Evolutionary conservation across 495 filamentous ascomycete genomes (phyloP).

Genomic region (Lophium mytilinum): DNA sequence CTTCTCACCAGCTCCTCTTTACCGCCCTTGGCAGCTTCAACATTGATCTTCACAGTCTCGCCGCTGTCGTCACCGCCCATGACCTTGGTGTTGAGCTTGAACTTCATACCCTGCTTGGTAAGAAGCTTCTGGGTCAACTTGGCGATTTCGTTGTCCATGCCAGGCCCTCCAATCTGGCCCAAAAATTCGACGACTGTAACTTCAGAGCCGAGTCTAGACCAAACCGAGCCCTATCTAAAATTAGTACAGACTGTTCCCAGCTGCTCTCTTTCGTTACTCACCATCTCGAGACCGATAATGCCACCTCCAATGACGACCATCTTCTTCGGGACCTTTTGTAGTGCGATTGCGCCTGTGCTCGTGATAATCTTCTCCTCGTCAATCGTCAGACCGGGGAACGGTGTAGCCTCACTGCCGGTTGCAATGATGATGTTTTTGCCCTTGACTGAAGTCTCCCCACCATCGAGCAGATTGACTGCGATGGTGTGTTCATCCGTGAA

Average conservation of each 20-base stretch:
- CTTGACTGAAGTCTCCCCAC: conserved; percentile 73
- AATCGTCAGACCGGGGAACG: conserved; percentile 90
- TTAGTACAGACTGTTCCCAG: conserved; percentile 3
- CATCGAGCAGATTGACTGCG: conserved; percentile 80
- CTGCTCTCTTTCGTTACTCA: conserved; percentile 23
- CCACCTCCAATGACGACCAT: conserved; percentile 97
- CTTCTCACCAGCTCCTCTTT: conserved; percentile 74
- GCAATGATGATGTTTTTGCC: conserved; percentile 98
- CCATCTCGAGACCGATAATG: conserved; percentile 98
- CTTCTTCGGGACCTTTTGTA: conserved; percentile 89
- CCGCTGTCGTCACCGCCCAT: conserved; percentile 70
- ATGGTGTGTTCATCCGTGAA: conserved; percentile 87
- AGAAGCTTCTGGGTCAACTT: conserved; percentile 91
- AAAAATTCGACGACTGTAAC: conserved; percentile 97
- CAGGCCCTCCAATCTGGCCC: conserved; percentile 90
- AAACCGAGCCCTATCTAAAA: conserved; percentile 67
- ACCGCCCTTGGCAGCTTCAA: conserved; percentile 93
- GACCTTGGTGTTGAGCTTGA: conserved; percentile 97
- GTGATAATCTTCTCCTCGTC: conserved; percentile 97
- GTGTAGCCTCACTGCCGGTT: conserved; percentile 87
- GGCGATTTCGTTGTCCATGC: conserved; percentile 92
- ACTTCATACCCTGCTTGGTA: conserved; percentile 94
- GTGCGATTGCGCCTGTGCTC: conserved; percentile 85
- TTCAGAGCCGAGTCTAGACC: conserved; percentile 85
- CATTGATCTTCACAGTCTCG: conserved; percentile 64